Evolutionary conservation across 176 grass and related monocot genomes (phyloP).

Genomic region (Musa schizocarpa): DNA sequence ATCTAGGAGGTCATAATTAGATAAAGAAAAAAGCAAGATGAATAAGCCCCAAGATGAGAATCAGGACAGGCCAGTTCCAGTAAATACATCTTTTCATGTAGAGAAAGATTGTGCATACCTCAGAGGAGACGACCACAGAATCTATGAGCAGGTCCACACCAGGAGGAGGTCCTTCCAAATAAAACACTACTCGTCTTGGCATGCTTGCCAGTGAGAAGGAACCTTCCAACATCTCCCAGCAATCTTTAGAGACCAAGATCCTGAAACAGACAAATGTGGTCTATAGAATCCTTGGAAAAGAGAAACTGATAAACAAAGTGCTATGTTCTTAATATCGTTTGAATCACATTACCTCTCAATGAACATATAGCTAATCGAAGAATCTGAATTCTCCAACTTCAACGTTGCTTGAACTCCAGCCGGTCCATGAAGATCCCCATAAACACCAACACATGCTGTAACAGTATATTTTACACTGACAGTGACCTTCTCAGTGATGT

Average conservation of each 20-base stretch:
- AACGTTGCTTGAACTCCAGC: conserved; percentile 53
- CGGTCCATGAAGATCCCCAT: conserved; percentile 41
- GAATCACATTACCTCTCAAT: conserved; percentile 47
- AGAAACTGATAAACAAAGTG: background rate
- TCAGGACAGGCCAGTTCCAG: background rate
- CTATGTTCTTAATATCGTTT: conserved; percentile 13
- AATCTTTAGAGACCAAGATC: conserved; percentile 16
- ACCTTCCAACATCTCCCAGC: conserved; percentile 83
- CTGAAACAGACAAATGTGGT: conserved; percentile 20
- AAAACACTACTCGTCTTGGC: conserved; percentile 47
- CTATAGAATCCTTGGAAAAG: background rate
- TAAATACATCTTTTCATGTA: background rate
- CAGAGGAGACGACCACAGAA: conserved; percentile 50
- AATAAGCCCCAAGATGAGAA: background rate
- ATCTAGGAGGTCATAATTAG: no score
- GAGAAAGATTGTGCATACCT: conserved; percentile 25
- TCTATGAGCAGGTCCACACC: conserved; percentile 81
- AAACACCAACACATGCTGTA: conserved; percentile 53
- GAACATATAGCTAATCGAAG: conserved; percentile 43
- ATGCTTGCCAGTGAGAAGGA: conserved; percentile 51
- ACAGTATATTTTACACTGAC: conserved; percentile 54
- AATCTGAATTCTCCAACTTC: conserved; percentile 51
- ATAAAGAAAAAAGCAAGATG: background rate
- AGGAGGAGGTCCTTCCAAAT: conserved; percentile 67
- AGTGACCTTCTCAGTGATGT: conserved; percentile 51